Evolutionary conservation across 192 early-diverging fungal species (phyloP).

Genomic region (Coemansia sp.): DNA sequence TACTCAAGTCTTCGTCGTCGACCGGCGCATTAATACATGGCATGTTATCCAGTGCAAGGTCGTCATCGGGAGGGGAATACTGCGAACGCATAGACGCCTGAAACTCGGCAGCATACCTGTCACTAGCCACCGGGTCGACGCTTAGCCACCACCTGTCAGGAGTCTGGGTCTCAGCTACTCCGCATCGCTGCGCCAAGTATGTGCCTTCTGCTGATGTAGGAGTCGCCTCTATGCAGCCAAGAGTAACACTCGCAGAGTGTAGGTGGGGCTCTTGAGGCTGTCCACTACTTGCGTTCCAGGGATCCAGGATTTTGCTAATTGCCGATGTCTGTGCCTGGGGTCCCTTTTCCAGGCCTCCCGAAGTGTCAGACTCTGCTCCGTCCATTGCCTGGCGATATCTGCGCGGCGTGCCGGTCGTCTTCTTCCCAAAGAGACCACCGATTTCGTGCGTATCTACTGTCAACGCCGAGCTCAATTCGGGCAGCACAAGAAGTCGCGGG

Average conservation of each 20-base stretch:
- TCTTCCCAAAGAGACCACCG: constrained; percentile 27
- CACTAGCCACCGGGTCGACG: constrained; percentile 1
- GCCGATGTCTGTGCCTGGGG: background rate
- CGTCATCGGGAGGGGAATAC: constrained; percentile 7
- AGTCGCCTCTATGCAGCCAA: background rate
- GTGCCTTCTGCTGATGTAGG: background rate
- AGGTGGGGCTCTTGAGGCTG: background rate
- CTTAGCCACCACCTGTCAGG: constrained; percentile 36
- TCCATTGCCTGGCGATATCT: constrained; percentile 22
- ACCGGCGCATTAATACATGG: constrained; percentile 14
- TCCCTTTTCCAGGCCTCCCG: background rate
- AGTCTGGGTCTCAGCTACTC: background rate
- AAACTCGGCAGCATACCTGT: constrained; percentile 5
- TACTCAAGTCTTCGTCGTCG: background rate
- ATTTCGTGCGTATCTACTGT: constrained; percentile 11
- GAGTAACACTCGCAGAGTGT: background rate
- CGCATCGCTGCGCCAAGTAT: background rate
- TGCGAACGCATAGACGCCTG: constrained; percentile 30
- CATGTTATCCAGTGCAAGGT: constrained; percentile 27
- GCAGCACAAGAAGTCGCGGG: background rate
- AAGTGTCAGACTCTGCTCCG: background rate
- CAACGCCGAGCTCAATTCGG: background rate
- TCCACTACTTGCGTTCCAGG: background rate
- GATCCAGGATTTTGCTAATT: background rate
- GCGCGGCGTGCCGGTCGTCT: constrained; percentile 20